Evolutionary conservation across 1,284 basidiomycete species (phyloP).

Genomic region (Phellinidium pouzarii): DNA sequence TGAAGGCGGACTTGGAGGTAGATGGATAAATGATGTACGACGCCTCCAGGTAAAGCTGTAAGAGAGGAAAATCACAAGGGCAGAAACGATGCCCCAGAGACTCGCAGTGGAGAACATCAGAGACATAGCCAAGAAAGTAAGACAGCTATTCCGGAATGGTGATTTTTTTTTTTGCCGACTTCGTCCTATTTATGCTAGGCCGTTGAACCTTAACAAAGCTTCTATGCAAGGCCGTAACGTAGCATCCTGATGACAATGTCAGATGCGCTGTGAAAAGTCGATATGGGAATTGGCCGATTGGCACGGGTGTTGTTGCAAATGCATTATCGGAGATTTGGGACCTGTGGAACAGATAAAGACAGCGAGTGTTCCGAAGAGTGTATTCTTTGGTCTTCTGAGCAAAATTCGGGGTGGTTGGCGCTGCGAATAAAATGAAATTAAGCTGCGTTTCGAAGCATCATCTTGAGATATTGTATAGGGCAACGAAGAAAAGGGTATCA

Average conservation of each 20-base stretch:
- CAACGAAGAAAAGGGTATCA: neutral
- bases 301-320: neutral
- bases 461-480: neutral
- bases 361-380: neutral
- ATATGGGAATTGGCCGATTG: neutral
- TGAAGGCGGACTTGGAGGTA: constrained; percentile 28
- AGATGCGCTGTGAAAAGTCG: neutral
- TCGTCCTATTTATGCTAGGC: neutral
- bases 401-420: too few relatives aligned
- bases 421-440: neutral
- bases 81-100: neutral
- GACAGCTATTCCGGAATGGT: neutral
- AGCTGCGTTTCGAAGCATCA: neutral
- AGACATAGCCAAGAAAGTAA: neutral
- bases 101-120: neutral
- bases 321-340: neutral
- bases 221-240: neutral
- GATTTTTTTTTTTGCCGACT: neutral
- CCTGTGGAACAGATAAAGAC: neutral
- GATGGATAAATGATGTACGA: neutral
- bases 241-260: neutral
- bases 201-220: neutral
- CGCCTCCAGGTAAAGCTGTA: neutral
- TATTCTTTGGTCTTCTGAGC: too few relatives aligned
- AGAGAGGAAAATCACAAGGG: neutral